Evolutionary conservation across 2,329 filamentous ascomycete genomes (phyloP).

Genomic region (Diaporthe ampelina): DNA sequence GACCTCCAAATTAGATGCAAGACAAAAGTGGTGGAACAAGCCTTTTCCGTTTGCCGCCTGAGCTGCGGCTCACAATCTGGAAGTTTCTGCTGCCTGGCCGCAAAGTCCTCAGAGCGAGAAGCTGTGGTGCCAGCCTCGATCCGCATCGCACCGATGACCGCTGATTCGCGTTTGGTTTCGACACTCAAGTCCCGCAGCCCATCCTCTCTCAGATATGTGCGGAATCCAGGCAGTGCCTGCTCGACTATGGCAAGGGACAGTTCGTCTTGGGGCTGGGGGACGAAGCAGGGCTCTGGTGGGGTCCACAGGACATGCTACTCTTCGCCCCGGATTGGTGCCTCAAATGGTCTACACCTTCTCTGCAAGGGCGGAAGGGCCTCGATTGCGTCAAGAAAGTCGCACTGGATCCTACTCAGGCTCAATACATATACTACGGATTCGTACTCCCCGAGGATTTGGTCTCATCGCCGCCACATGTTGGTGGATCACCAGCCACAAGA

Average conservation of each 20-base stretch:
- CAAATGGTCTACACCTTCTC: neutral
- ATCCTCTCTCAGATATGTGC: conserved; percentile 19
- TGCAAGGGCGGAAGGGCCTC: neutral
- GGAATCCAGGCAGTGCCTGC: neutral
- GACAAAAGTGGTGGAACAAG: neutral
- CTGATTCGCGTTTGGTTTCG: neutral
- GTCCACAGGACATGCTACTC: neutral
- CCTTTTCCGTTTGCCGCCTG: conserved; percentile 4
- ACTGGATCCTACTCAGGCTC: neutral
- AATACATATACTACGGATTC: neutral
- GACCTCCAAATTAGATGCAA: neutral
- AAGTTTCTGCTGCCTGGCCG: conserved; percentile 6
- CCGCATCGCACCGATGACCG: neutral
- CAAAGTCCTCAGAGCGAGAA: conserved; percentile 6
- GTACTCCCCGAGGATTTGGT: neutral
- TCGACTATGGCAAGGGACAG: neutral
- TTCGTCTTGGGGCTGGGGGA: neutral
- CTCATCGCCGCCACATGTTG: neutral
- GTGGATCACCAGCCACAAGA: neutral
- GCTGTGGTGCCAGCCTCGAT: neutral
- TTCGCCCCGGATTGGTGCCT: neutral
- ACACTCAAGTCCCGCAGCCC: conserved; percentile 14
- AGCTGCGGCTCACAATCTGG: conserved; percentile 10
- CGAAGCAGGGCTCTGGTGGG: conserved; percentile 11
- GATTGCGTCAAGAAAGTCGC: neutral